Evolutionary conservation across 495 filamentous ascomycete species (phyloP), one percentile per base, ranked within the genome.

Genomic region (Bombardia bombarda): DNA sequence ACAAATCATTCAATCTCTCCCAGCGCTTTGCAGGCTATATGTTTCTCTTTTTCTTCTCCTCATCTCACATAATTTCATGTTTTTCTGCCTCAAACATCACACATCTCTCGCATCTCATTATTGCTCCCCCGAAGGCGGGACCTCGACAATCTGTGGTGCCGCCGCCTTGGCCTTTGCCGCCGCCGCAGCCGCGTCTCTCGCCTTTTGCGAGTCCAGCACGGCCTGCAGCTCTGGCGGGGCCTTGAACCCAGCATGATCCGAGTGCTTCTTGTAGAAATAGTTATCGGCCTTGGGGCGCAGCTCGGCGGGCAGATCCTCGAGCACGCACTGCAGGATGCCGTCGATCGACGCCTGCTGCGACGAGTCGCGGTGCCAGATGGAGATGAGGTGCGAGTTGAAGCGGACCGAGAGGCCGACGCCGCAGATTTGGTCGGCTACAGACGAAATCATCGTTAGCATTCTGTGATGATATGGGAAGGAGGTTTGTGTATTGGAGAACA

Each of bases 351-450:
- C 77, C 44, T 84, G 70, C 57, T 86, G 83, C 13, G 76, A 79
- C 24, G 72, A 72, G 50, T 90, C 83, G 25, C 88, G 83, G 63
- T 93, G 89, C 89, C 89, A 95, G 49, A 95, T 76, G 38, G 80
- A 82, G 56, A 95, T 82, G 30, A 89, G 74, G 52, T 87, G 77
- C 3, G 78, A 79, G 60, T 81, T 87, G 61, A 85, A 87, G 46
- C 84, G 75, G 39, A 86, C 81, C 3, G 78, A 80, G 38, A 85
- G 73, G 8, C 75, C 77, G 42, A 88, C 74, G 36, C 84, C 84
- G 55, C 83, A 87, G 42, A 88, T 83, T 46, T 89, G 84, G 57
- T 95, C 89, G 45, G 79, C 83, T 84, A 23, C n/a, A n/a, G n/a
- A n/a, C n/a, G n/a, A n/a, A n/a, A n/a, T n/a, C n/a, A n/a, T n/a